Percentiles rank a stretch among this genome's conserved stretches.
These are phyloP conservation scores for Pythium utonaiense DNA, from an alignment of 352 stramenopile genomes.

Conservation along the genomic window DNA sequence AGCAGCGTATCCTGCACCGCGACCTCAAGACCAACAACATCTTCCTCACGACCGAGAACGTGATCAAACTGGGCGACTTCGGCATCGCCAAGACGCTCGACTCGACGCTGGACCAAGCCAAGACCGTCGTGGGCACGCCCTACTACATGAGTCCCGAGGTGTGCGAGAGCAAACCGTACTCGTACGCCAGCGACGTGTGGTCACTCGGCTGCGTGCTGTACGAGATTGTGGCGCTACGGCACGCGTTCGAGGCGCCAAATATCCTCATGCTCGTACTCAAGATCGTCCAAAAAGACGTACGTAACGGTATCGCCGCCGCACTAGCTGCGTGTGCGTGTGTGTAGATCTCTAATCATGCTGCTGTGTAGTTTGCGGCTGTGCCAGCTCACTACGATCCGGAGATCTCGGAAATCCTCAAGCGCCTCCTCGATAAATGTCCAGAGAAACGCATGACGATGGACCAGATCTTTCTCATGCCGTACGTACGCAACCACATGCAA, in stretches of 20 bases:
- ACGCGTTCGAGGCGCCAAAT: constrained; percentile 83
- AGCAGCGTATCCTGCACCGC: constrained; percentile 88
- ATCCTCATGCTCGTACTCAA: constrained; percentile 82
- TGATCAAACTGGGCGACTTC: constrained; percentile 92
- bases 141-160: constrained; percentile 95
- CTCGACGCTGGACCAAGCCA: constrained; percentile 81
- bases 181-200: constrained; percentile 91
- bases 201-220: constrained; percentile 90
- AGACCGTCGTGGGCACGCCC: constrained; percentile 89
- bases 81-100: constrained; percentile 89
- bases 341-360: background rate
- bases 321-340: background rate
- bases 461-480: constrained; percentile 67
- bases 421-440: constrained; percentile 63
- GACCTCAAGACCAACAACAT: constrained; percentile 96
- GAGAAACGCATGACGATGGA: constrained; percentile 66
- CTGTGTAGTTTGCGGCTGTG: constrained; percentile 42
- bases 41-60: constrained; percentile 80
- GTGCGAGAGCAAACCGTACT: constrained; percentile 91
- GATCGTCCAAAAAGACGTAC: constrained; percentile 78
- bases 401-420: constrained; percentile 46
- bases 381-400: constrained; percentile 57
- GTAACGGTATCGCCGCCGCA: background rate
- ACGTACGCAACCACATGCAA: constrained; percentile 77
- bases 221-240: constrained; percentile 82